These are phyloP conservation scores for Skeletonema tropicum DNA, from an alignment of 108 stramenopile genomes.

Conservation along the genomic window DNA sequence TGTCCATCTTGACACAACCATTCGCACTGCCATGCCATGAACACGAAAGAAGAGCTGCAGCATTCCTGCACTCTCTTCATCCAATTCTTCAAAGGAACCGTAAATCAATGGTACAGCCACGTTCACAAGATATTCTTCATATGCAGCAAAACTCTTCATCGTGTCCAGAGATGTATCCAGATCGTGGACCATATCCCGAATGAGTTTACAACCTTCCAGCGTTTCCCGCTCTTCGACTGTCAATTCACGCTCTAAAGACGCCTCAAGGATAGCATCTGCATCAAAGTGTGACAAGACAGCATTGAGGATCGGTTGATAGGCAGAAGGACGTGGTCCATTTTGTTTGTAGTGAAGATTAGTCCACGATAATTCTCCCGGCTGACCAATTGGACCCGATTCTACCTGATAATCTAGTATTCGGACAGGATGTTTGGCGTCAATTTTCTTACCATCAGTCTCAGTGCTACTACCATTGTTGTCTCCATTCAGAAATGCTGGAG, in stretches of 20 bases:
- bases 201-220: conserved; percentile 81
- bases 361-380: conserved; percentile 21
- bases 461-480: background rate
- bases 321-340: conserved; percentile 59
- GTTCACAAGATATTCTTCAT: conserved; percentile 76
- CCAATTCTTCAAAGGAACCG: conserved; percentile 86
- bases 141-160: conserved; percentile 67
- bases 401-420: conserved; percentile 35
- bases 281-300: conserved; percentile 84
- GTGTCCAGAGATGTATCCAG: conserved; percentile 69
- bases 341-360: conserved; percentile 56
- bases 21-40: conserved; percentile 79
- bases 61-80: conserved; percentile 75
- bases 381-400: conserved; percentile 24
- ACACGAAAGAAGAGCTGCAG: conserved; percentile 74
- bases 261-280: conserved; percentile 72
- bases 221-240: conserved; percentile 86
- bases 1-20: conserved; percentile 79
- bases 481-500: conserved; percentile 12
- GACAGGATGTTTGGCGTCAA: conserved; percentile 36
- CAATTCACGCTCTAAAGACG: conserved; percentile 61
- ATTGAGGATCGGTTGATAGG: conserved; percentile 71
- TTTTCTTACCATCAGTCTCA: conserved; percentile 21
- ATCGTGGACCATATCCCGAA: conserved; percentile 88
- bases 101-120: conserved; percentile 81